Percentiles rank a stretch among this genome's conserved stretches.
Evolutionary conservation across 164 flowering plant species (phyloP).

Genomic region (Saururus chinensis): DNA sequence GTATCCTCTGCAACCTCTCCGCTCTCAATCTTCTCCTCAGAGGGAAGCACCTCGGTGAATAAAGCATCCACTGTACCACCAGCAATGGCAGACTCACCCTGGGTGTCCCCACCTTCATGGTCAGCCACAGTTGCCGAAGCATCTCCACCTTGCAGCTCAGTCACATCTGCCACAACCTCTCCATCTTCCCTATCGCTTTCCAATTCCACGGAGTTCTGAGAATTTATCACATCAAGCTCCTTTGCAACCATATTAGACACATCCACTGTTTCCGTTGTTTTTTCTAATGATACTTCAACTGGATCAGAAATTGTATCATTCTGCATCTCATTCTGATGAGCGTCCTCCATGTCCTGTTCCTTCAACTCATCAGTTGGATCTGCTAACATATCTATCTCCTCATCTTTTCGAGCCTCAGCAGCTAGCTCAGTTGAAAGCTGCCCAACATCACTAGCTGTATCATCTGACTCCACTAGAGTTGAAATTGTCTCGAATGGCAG

Average conservation of each 20-base stretch:
- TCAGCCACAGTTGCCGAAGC: slow-evolving; percentile 12
- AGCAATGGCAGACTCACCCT: slow-evolving; percentile 22
- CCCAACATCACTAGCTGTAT: slow-evolving; percentile 22
- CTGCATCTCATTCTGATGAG: not conserved
- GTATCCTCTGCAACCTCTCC: slow-evolving; percentile 29
- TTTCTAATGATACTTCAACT: not conserved
- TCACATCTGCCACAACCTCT: slow-evolving; percentile 46
- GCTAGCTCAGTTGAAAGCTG: slow-evolving; percentile 32
- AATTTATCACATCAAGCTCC: slow-evolving; percentile 29
- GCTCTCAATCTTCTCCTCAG: slow-evolving; percentile 36
- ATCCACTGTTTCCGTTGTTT: slow-evolving; percentile 28
- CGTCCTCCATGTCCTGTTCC: slow-evolving; percentile 8
- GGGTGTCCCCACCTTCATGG: slow-evolving; percentile 32
- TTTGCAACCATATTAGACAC: slow-evolving; percentile 29
- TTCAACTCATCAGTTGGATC: slow-evolving; percentile 26
- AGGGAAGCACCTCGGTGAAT: slow-evolving; percentile 17
- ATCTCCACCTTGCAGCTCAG: slow-evolving; percentile 30
- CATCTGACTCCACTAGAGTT: slow-evolving; percentile 29
- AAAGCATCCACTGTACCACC: slow-evolving; percentile 26
- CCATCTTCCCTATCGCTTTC: slow-evolving; percentile 78
- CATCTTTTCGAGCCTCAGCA: slow-evolving; percentile 38
- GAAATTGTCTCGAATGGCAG: slow-evolving; percentile 12
- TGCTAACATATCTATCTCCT: slow-evolving; percentile 13
- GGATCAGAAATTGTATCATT: not conserved
- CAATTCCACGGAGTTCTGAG: slow-evolving; percentile 21